Evolutionary conservation across 495 filamentous ascomycete species (phyloP), one percentile per base, ranked within the genome.

Genomic region (Trypethelium eluteriae): DNA sequence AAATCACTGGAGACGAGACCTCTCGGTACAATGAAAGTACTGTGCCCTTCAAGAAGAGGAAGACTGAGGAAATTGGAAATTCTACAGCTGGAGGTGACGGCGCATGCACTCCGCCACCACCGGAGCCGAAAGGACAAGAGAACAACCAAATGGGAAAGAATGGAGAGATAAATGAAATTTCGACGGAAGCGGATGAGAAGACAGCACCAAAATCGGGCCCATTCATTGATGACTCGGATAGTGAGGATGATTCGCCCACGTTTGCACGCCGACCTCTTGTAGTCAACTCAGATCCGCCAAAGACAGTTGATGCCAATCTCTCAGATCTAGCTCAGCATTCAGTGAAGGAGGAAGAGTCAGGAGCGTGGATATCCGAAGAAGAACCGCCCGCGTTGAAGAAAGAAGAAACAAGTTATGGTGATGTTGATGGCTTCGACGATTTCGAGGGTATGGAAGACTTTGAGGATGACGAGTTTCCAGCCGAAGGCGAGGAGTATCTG

Each of bases 221-320:
- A 0, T 90, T 90, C 64, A 74, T 88, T 56, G 83, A 89, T 57
- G 84, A 89, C 63, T 89, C 88, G 0, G 87, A 90, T 69, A 86
- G 83, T 64, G 86, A 88, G 70, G 80, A 84, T 34, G 84, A 86
- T 53, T 79, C 68, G 70, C 72, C 32, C 67, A 53, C 25, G 11
- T 9, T 36, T 59, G 53, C 53, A 3, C 18, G 53, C 5, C 34
- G 18, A 59, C 32, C 53, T 2, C 34, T 59, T 9, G 53, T 59
- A 6, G 14, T 59, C 53, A 59, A 59, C 32, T 59, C 53, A 34
- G 41, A 41, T 25, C 62, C 38, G 11, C 62, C 62, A 9, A 47
- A 63, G 41, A 63, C 38, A 6, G 38, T 34, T 5, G 62, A 63
- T 39, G 41, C 18, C 14, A 38, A 41, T 25, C 9, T 4, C 9